These are phyloP conservation scores for Botrytis elliptica DNA, from an alignment of 2,329 filamentous ascomycete species.

Conservation along the genomic window DNA sequence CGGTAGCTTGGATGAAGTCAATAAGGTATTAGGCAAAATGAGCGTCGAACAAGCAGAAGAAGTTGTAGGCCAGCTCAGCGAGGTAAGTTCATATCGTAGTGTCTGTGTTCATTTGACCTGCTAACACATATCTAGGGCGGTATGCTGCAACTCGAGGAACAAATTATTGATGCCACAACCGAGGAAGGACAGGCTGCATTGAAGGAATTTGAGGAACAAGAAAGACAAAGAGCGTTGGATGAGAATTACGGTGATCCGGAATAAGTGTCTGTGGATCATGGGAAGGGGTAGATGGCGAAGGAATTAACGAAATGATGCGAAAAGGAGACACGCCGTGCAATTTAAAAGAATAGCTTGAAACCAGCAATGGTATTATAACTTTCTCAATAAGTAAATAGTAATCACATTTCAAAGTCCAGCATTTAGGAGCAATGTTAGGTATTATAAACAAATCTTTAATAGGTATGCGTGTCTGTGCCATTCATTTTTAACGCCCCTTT, in stretches of 20 bases:
- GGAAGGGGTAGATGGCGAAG: background rate
- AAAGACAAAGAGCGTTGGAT: slow-evolving; percentile 35
- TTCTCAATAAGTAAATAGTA: slow-evolving; percentile 6
- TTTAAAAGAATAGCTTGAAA: background rate
- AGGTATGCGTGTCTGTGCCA: slow-evolving; percentile 30
- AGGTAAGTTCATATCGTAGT: slow-evolving; percentile 50
- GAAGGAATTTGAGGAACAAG: slow-evolving; percentile 68
- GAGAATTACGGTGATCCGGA: slow-evolving; percentile 41
- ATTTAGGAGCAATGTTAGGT: background rate
- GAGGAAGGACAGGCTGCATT: slow-evolving; percentile 77
- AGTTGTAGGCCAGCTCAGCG: slow-evolving; percentile 73
- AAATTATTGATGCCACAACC: slow-evolving; percentile 93
- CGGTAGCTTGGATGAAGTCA: slow-evolving; percentile 86
- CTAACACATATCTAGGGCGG: slow-evolving; percentile 55
- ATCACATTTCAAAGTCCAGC: slow-evolving; percentile 10
- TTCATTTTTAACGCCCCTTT: slow-evolving; percentile 39
- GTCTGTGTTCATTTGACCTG: background rate
- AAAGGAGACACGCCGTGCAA: background rate
- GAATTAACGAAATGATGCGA: background rate
- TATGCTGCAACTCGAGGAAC: slow-evolving; percentile 86
- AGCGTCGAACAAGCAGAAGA: slow-evolving; percentile 84
- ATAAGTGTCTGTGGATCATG: slow-evolving; percentile 26
- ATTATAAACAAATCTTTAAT: slow-evolving; percentile 17
- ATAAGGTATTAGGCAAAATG: slow-evolving; percentile 85
- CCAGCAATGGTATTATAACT: background rate